These are phyloP conservation scores for Aspergillus campestris DNA, from an alignment of 495 filamentous ascomycete genomes.

Conservation along the genomic window DNA sequence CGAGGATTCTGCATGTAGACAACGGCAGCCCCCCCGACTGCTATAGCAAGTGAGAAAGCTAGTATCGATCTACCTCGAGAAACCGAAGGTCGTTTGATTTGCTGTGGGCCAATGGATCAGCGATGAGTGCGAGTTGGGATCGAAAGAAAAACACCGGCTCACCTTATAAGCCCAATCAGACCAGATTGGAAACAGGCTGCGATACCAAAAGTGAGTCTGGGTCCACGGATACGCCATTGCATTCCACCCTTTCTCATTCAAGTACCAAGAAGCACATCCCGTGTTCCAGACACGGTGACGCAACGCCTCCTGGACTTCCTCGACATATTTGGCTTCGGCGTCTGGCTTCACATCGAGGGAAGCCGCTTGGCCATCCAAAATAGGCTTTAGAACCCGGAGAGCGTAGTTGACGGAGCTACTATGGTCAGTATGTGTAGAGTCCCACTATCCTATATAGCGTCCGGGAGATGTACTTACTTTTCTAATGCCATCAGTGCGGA, in stretches of 20 bases:
- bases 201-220: slow-evolving; percentile 25
- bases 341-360: slow-evolving; percentile 34
- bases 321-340: slow-evolving; percentile 36
- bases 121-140: no score
- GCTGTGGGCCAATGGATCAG: no score
- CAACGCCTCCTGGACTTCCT: slow-evolving; percentile 30
- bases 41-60: no score
- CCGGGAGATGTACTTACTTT: slow-evolving; percentile 19
- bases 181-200: slow-evolving; percentile 28
- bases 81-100: no score
- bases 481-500: slow-evolving; percentile 45
- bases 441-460: not conserved
- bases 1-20: no score
- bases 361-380: slow-evolving; percentile 36
- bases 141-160: no score
- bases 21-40: no score
- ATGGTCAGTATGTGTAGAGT: not conserved
- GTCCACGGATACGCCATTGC: slow-evolving; percentile 40
- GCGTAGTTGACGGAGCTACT: slow-evolving; percentile 29
- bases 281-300: slow-evolving; percentile 35
- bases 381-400: slow-evolving; percentile 42
- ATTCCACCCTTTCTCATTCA: slow-evolving; percentile 37
- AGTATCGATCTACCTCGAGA: no score
- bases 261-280: slow-evolving; percentile 29
- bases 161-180: slow-evolving; percentile 26